Evolutionary conservation across 768 basidiomycete genomes (phyloP).

Genomic region (Psilocybe cyanescens): DNA sequence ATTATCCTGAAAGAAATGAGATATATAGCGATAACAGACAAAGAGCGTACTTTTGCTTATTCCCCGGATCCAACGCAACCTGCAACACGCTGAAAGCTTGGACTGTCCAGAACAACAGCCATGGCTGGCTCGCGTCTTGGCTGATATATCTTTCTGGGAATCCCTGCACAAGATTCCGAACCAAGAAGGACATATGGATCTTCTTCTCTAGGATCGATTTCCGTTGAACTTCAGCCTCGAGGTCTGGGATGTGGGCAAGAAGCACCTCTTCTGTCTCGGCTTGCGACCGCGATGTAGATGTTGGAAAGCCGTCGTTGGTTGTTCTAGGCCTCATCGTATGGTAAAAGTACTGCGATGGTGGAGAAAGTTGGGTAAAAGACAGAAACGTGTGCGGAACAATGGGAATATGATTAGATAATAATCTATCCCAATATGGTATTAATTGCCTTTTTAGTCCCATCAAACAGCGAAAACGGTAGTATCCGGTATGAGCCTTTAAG

Average conservation of each 20-base stretch:
- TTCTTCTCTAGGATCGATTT: constrained; percentile 56
- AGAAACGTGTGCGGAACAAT: neutral
- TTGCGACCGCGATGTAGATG: constrained; percentile 66
- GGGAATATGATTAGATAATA: constrained; percentile 12
- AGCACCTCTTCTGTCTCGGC: constrained; percentile 69
- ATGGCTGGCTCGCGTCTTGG: constrained; percentile 94
- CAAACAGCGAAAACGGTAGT: too few relatives aligned
- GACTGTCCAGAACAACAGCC: constrained; percentile 93
- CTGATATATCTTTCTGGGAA: constrained; percentile 80
- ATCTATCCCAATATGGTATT: neutral
- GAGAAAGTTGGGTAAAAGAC: constrained; percentile 13
- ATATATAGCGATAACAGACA: neutral
- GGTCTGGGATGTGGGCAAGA: constrained; percentile 51
- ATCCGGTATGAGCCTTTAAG: too few relatives aligned
- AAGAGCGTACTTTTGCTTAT: constrained; percentile 67
- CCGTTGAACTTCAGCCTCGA: neutral
- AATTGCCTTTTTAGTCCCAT: neutral
- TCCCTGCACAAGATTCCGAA: constrained; percentile 73
- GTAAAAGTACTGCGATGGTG: neutral
- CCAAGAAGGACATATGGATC: constrained; percentile 76
- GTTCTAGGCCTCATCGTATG: constrained; percentile 26
- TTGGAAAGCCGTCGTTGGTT: constrained; percentile 63
- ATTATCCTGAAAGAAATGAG: constrained; percentile 58
- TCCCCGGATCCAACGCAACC: constrained; percentile 76
- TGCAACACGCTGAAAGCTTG: constrained; percentile 84